A percentile compares a stretch with the other conserved stretches of the same genome.
These are phyloP conservation scores for Arabidopsis hybrid DNA, from an alignment of 441 rosid species.

Conservation along the genomic window DNA sequence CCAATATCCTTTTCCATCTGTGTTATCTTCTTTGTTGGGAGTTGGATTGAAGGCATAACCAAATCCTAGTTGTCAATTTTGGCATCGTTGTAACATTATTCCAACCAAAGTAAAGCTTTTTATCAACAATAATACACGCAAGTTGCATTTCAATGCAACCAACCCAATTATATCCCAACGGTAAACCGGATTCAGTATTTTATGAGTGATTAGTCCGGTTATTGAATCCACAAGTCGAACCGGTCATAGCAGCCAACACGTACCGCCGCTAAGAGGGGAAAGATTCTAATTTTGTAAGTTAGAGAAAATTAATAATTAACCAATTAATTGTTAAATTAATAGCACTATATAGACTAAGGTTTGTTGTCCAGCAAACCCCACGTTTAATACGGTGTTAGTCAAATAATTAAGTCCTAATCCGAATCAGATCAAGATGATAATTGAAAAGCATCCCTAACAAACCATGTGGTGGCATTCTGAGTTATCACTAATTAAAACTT, in stretches of 20 bases:
- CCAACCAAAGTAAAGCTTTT: conserved; percentile 33
- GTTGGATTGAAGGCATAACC: conserved; percentile 43
- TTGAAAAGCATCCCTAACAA: conserved; percentile 43
- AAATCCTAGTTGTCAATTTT: conserved; percentile 42
- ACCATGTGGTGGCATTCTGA: conserved; percentile 43
- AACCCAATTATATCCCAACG: conserved; percentile 34
- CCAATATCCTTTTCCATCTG: conserved; percentile 42
- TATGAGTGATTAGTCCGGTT: conserved; percentile 16
- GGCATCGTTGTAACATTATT: conserved; percentile 42
- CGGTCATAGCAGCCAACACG: conserved; percentile 18
- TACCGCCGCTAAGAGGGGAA: conserved; percentile 32
- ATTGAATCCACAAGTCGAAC: neutral
- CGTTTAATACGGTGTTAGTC: conserved; percentile 41
- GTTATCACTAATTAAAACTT: conserved; percentile 33
- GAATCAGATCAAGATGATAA: conserved; percentile 45
- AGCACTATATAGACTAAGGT: neutral
- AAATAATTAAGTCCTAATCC: conserved; percentile 42
- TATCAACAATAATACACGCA: conserved; percentile 34
- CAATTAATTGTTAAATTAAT: neutral
- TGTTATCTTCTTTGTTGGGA: conserved; percentile 44
- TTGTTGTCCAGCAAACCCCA: conserved; percentile 46
- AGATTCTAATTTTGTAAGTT: neutral
- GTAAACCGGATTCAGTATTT: conserved; percentile 21
- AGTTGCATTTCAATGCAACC: conserved; percentile 40
- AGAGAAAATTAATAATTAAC: conserved; percentile 13